Base-by-base conservation (phyloP, 192 early-diverging fungal species). In the Backusella luteola region DNA sequence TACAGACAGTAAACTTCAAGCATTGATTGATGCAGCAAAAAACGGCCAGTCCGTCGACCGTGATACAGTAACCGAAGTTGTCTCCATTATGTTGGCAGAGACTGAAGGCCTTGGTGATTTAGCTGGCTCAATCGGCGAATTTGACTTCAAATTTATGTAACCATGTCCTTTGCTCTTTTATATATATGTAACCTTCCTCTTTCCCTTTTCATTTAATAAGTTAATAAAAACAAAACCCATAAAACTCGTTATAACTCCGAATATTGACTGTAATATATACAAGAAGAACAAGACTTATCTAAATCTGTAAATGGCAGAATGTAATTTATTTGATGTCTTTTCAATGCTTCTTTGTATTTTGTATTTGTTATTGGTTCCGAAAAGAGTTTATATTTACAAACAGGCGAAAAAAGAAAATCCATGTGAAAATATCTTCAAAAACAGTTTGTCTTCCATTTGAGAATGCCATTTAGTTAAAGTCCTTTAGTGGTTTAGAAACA, bases 101-200 rank as follows among this genome's bases (percentile, higher is more conserved):
- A 39, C 35, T 23, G 23, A 71, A 19, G 39, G 42, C 8, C 44
- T 71, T 44, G 23, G 29, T 29, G 70, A 71, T 21, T 71, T 71
- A 9, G 29, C 39, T 71, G 70, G 44, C 21, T 46, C 70, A 29
- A 71, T 71, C 5, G 70, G 44, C 14, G 44, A 44, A 19, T 44
- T 71, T 32, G 23, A 71, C 26, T 41, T 71, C 29, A 34, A 44
- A 17, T 71, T 71, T 49, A 71, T 21, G 42, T 44, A 70, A 70
- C 34, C 19, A 17, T 66, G 19, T 66, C 59, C n/a, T 26, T 66
- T 11, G 53, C 15, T 59, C 17, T 15, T 17, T 67, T 29, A 5
- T 67, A 35, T 68, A 36, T 68, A 6, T 34, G 56, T 63, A 14
- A 14, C 21, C 26, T 12, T 6, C 15, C 21, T 53, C 21, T 7